Evolutionary conservation across 2,329 filamentous ascomycete genomes (phyloP).

Genomic region (Trichocomaceae sp.): DNA sequence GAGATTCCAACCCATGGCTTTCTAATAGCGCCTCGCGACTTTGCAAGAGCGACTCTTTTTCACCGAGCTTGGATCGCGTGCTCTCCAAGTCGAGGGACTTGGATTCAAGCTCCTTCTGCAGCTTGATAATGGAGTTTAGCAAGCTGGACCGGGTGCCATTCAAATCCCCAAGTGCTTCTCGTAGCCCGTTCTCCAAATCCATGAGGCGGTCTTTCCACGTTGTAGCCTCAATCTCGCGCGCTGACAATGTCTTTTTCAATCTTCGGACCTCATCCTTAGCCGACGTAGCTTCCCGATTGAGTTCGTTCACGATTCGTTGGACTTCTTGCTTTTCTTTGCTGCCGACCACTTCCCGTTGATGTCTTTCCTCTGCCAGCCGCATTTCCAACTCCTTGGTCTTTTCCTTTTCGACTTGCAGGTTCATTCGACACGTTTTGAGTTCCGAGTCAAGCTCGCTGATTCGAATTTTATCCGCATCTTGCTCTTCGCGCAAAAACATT

Average conservation of each 20-base stretch:
- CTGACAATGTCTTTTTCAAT: slow-evolving; percentile 74
- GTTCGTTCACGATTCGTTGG: slow-evolving; percentile 84
- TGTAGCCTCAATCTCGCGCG: slow-evolving; percentile 78
- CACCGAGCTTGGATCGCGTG: slow-evolving; percentile 68
- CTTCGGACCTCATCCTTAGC: slow-evolving; percentile 81
- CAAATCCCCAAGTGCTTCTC: slow-evolving; percentile 79
- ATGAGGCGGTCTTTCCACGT: slow-evolving; percentile 87
- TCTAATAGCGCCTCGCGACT: slow-evolving; percentile 85
- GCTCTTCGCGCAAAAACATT: slow-evolving; percentile 89
- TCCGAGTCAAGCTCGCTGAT: slow-evolving; percentile 88
- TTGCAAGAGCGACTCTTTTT: slow-evolving; percentile 85
- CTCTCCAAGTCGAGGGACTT: slow-evolving; percentile 76
- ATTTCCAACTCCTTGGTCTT: slow-evolving; percentile 64
- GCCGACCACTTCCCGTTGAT: slow-evolving; percentile 79
- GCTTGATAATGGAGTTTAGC: slow-evolving; percentile 76
- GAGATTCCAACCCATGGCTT: slow-evolving; percentile 76
- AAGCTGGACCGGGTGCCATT: slow-evolving; percentile 79
- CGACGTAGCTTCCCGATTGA: slow-evolving; percentile 73
- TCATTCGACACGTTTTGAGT: slow-evolving; percentile 70
- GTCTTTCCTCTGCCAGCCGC: slow-evolving; percentile 70
- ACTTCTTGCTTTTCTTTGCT: slow-evolving; percentile 90
- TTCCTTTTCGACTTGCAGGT: slow-evolving; percentile 78
- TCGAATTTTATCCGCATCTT: slow-evolving; percentile 95
- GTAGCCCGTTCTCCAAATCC: slow-evolving; percentile 82
- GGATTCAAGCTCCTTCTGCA: slow-evolving; percentile 80